Conservation (phyloP, 345 rosid genomes). For the Citrus reticulata region DNA sequence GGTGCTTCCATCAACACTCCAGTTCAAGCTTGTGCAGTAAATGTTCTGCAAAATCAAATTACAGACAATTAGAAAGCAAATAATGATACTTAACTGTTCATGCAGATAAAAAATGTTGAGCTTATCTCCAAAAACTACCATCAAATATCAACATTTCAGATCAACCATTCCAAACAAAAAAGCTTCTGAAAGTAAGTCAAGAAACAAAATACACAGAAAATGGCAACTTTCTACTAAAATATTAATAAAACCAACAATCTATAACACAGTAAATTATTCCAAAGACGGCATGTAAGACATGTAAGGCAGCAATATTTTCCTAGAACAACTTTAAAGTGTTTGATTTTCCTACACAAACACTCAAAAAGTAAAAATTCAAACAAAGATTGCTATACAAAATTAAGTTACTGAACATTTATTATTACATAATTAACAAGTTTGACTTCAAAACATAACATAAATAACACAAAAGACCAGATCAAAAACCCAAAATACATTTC, state of each 20-base stretch:
- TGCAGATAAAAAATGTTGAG: neutral
- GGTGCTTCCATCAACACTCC: slow-evolving; percentile 95
- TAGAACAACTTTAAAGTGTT: too few species aligned
- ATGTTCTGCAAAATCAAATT: slow-evolving; percentile 50
- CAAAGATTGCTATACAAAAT: neutral
- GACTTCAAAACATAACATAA: neutral
- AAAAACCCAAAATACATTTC: neutral
- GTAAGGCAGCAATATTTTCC: neutral
- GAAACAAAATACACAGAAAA: too few species aligned
- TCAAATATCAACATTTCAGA: neutral
- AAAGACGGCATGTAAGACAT: too few species aligned
- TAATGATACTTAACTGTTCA: neutral
- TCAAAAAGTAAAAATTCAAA: neutral
- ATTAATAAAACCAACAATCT: neutral
- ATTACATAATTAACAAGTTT: neutral
- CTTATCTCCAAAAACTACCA: too few species aligned
- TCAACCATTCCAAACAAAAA: neutral
- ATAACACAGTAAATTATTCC: too few species aligned
- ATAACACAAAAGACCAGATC: too few species aligned
- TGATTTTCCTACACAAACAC: neutral
- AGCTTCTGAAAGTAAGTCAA: neutral
- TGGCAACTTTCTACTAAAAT: neutral
- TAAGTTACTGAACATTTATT: too few species aligned
- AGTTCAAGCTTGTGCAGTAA: slow-evolving; percentile 87
- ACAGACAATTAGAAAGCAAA: neutral